Evolutionary conservation across 495 filamentous ascomycete genomes (phyloP).

Genomic region (Neurospora cerealis): DNA sequence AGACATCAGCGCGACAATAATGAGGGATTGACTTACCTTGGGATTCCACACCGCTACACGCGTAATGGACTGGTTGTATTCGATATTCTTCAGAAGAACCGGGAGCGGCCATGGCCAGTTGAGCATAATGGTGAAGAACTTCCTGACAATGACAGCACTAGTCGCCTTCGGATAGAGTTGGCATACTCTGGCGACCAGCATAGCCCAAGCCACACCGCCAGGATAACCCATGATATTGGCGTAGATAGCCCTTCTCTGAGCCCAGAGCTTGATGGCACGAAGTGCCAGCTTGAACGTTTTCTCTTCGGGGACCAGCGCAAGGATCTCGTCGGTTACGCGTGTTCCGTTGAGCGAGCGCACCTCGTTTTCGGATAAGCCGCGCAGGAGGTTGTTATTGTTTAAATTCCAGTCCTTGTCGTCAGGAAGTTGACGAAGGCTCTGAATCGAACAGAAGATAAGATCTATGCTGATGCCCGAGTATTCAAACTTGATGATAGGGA

Average conservation of each 20-base stretch:
- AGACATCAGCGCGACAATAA: conserved; percentile 20
- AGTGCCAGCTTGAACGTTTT: conserved; percentile 81
- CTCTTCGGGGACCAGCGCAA: conserved; percentile 77
- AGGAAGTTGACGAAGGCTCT: conserved; percentile 57
- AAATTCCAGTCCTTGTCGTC: conserved; percentile 53
- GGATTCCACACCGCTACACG: conserved; percentile 84
- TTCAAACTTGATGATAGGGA: conserved; percentile 94
- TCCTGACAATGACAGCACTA: conserved; percentile 71
- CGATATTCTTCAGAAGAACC: conserved; percentile 78
- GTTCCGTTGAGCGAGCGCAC: conserved; percentile 88
- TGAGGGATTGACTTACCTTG: conserved; percentile 43
- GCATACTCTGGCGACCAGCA: conserved; percentile 90
- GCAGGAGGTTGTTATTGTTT: conserved; percentile 71
- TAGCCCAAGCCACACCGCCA: conserved; percentile 95
- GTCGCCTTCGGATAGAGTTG: conserved; percentile 94
- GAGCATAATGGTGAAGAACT: conserved; percentile 88
- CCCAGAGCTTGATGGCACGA: conserved; percentile 92
- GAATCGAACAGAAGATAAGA: conserved; percentile 79
- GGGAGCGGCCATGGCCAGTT: conserved; percentile 92
- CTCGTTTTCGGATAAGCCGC: conserved; percentile 76
- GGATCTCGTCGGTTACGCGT: conserved; percentile 83
- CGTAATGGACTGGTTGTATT: conserved; percentile 64
- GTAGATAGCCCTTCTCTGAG: conserved; percentile 85
- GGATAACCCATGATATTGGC: conserved; percentile 93
- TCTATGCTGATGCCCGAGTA: conserved; percentile 87